phyloP scores from a whole-genome alignment of 192 early-diverging fungal genomes.

The Lunasporangiospora selenospora region DNA sequence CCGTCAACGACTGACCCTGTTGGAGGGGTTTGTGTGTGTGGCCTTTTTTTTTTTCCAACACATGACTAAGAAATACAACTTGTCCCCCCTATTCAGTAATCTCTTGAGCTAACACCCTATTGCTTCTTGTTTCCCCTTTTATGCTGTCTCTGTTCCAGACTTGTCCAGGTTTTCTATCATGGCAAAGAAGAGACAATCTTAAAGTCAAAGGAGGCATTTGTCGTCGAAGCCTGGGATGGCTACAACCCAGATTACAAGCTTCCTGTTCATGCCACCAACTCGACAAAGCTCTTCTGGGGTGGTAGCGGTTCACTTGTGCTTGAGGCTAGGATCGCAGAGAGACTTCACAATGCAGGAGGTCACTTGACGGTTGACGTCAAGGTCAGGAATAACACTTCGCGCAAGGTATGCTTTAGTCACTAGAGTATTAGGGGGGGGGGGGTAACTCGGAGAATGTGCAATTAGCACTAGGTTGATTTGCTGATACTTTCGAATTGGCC shows the following conservation, averaged over 20 bases:
- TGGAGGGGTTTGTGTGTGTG: not conserved
- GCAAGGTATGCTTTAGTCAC: conserved; percentile 57
- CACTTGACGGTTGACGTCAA: conserved; percentile 52
- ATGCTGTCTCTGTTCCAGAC: conserved; percentile 22
- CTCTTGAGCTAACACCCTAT: too few species aligned
- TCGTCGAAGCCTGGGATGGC: conserved; percentile 60
- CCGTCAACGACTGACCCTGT: not conserved
- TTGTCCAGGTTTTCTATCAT: conserved; percentile 63
- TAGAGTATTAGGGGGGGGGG: too few species aligned
- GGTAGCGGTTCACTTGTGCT: conserved; percentile 44
- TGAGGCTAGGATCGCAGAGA: conserved; percentile 43
- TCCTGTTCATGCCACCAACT: conserved; percentile 40
- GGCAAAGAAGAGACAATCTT: conserved; percentile 60
- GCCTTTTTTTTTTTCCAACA: conserved; percentile 4
- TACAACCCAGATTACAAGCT: conserved; percentile 48
- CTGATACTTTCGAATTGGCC: too few species aligned
- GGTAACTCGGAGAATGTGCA: too few species aligned
- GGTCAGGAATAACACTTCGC: conserved; percentile 55
- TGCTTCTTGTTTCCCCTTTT: not conserved
- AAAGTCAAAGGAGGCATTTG: conserved; percentile 63
- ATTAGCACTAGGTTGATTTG: too few species aligned
- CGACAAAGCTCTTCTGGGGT: conserved; percentile 52
- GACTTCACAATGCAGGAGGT: conserved; percentile 48
- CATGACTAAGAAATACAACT: not conserved
- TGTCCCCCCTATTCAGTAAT: too few species aligned